Conservation (phyloP, 1,284 basidiomycete genomes). For the Ganoderma lucidum region DNA sequence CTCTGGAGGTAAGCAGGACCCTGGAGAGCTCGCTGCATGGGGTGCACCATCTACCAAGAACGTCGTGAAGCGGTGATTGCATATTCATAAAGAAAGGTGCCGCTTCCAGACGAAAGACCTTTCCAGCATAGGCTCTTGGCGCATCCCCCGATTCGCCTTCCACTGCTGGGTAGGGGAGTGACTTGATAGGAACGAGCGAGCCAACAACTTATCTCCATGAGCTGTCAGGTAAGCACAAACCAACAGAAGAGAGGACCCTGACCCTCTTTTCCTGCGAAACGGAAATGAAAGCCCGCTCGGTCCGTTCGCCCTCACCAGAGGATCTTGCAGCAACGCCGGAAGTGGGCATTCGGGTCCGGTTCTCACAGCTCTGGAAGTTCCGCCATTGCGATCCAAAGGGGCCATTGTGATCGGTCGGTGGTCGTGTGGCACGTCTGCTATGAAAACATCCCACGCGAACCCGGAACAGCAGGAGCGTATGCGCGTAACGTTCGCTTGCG, state of each 20-base stretch:
- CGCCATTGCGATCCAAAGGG: neutral
- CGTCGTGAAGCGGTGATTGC: neutral
- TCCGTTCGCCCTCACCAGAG: neutral
- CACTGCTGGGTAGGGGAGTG: neutral
- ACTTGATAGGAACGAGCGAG: neutral
- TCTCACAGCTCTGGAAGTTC: neutral
- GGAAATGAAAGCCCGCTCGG: conserved; percentile 3
- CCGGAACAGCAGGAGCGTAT: neutral
- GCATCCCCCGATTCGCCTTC: neutral
- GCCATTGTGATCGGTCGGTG: neutral
- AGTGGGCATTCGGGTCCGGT: neutral
- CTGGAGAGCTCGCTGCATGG: neutral
- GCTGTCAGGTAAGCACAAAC: conserved; percentile 4
- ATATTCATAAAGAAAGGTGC: neutral
- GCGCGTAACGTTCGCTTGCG: neutral
- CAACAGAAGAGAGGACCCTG: conserved; percentile 1
- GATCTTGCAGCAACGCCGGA: neutral
- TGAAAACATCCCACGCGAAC: neutral
- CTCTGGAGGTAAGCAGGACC: neutral
- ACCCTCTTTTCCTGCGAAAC: neutral
- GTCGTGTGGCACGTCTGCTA: neutral
- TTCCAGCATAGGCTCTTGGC: neutral
- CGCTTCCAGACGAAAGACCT: conserved; percentile 4
- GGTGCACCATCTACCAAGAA: neutral
- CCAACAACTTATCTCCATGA: neutral